Evolutionary conservation across 257 asterid genomes (phyloP), one percentile per base, ranked within the genome.

Genomic region (Capsicum baccatum): DNA sequence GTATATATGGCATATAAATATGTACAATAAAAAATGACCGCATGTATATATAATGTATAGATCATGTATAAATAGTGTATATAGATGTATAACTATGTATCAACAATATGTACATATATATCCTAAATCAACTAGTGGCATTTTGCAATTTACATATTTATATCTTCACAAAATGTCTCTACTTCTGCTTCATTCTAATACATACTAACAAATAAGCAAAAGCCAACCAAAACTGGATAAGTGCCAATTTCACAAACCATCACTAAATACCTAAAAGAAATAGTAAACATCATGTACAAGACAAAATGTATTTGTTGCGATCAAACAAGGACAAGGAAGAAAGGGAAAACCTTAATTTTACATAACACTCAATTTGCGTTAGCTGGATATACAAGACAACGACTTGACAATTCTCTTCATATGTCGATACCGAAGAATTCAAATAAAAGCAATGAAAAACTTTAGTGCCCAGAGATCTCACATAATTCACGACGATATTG

Each of bases 401-500:
- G 33, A 26, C 33, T 26, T 26, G 33, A 26, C 33, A 26, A 26
- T 26, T 26, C 1, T 26, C 33, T 26, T 76, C 39, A n/a, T 55
- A 52, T 35, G 81, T 76, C 81, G 12, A 26, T 60, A 50, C 44
- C 14, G 58, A 42, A 11, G 60, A 74, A 50, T 50, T 14, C 81
- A 55, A 76, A 14, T 52, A 16, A 62, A 76, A 47, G 81, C 5
- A 33, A 47, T 52, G 62, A 48, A 14, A 5, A 52, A 19, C 12
- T 26, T 50, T 10, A 37, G 79, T n/a, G 3, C 44, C 9, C 2
- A 64, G 71, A 54, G 12, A 78, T 73, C 44, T 50, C 81, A 44
- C 33, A 9, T 56, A 55, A 47, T 50, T 79, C 79, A 86, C 9
- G 86, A 86, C 11, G 88, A 86, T 63, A 86, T 83, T 39, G 88